Conservation (phyloP, 2,329 filamentous ascomycete genomes). For the Coniosporium tulheliwenetii region DNA sequence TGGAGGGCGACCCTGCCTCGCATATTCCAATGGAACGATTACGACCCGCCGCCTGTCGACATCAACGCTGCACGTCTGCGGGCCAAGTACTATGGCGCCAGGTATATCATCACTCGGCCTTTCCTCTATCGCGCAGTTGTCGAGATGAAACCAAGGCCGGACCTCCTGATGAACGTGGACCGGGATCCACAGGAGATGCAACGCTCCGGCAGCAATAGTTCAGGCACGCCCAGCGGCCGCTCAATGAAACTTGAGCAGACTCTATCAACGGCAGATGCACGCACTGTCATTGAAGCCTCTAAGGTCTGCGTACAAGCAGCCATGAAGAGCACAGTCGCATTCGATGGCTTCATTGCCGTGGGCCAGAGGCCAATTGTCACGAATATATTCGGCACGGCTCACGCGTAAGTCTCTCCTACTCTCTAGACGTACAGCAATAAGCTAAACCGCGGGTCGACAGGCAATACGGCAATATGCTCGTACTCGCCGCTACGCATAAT, state of each 20-base stretch:
- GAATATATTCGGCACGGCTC: slow-evolving; percentile 86
- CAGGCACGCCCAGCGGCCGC: slow-evolving; percentile 8
- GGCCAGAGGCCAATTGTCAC: slow-evolving; percentile 48
- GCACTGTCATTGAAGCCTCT: slow-evolving; percentile 13
- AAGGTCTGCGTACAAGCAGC: slow-evolving; percentile 52
- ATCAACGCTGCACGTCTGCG: slow-evolving; percentile 73
- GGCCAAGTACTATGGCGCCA: slow-evolving; percentile 87
- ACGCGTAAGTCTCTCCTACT: slow-evolving; percentile 55
- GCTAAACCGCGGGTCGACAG: slow-evolving; percentile 35
- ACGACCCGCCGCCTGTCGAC: slow-evolving; percentile 54
- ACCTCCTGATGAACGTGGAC: slow-evolving; percentile 13
- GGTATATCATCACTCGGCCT: slow-evolving; percentile 76
- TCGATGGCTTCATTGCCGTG: slow-evolving; percentile 48
- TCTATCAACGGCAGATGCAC: slow-evolving; percentile 13
- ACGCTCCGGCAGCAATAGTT: too few relatives aligned
- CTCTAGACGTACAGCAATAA: slow-evolving; percentile 1
- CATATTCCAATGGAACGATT: slow-evolving; percentile 45
- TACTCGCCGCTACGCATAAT: slow-evolving; percentile 67
- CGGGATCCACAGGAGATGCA: too few relatives aligned
- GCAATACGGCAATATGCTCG: slow-evolving; percentile 92
- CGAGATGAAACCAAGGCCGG: slow-evolving; percentile 21
- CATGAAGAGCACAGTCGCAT: slow-evolving; percentile 71
- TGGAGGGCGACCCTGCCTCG: slow-evolving; percentile 37
- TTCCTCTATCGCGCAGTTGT: slow-evolving; percentile 50
- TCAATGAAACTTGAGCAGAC: slow-evolving; percentile 13